Evolutionary conservation across 352 stramenopile genomes (phyloP).

Genomic region (Globisporangium perplexum): DNA sequence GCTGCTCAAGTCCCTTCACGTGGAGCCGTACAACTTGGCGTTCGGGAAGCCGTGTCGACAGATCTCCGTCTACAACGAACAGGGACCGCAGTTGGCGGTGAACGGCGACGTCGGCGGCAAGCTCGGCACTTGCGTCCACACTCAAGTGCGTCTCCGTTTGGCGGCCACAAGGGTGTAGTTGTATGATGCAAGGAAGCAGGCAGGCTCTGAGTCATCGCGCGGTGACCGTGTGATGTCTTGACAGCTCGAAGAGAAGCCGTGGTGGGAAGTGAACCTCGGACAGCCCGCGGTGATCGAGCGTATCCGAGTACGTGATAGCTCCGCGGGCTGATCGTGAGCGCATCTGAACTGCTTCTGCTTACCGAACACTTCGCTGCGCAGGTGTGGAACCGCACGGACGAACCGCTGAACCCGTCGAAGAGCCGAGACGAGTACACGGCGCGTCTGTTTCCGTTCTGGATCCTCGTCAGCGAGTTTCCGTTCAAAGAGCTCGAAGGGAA

Average conservation of each 20-base stretch:
- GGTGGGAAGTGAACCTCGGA: slow-evolving; percentile 91
- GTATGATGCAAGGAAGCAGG: neutral
- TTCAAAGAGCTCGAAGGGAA: slow-evolving; percentile 81
- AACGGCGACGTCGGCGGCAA: slow-evolving; percentile 72
- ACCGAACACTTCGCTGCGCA: slow-evolving; percentile 4
- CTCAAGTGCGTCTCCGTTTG: slow-evolving; percentile 43
- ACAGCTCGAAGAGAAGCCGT: slow-evolving; percentile 87
- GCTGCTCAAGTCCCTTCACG: slow-evolving; percentile 75
- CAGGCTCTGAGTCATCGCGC: neutral
- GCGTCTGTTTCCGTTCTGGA: slow-evolving; percentile 90
- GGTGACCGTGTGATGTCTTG: neutral
- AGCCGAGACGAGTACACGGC: slow-evolving; percentile 66
- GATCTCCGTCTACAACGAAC: slow-evolving; percentile 90
- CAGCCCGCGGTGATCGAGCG: slow-evolving; percentile 71
- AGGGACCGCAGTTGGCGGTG: slow-evolving; percentile 73
- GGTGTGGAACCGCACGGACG: slow-evolving; percentile 91
- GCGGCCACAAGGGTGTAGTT: neutral
- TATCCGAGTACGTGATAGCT: slow-evolving; percentile 40
- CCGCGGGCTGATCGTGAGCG: no score
- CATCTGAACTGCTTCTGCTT: neutral
- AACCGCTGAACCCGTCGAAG: slow-evolving; percentile 72
- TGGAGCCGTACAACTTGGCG: slow-evolving; percentile 88
- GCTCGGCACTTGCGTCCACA: slow-evolving; percentile 80
- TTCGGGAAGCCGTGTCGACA: slow-evolving; percentile 68
- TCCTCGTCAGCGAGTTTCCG: slow-evolving; percentile 87